Conservation (phyloP, 2,329 filamentous ascomycete species). For the Botrytis galanthina region DNA sequence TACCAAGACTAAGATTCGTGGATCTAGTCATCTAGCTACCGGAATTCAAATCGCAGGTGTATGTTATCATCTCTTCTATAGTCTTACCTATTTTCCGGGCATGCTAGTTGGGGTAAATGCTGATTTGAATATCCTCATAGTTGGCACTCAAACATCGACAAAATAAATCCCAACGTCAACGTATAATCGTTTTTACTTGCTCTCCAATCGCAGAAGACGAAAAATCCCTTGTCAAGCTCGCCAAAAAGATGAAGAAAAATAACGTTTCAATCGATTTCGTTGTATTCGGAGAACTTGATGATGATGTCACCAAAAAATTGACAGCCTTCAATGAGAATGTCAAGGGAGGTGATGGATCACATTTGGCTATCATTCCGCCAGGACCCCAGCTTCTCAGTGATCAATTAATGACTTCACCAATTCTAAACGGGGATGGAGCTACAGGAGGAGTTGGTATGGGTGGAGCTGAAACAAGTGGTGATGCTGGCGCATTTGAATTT, state of each 20-base stretch:
- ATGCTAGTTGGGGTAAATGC: neutral
- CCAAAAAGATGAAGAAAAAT: conserved; percentile 99
- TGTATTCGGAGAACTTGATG: conserved; percentile 89
- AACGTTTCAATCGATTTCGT: conserved; percentile 93
- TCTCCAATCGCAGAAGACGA: conserved; percentile 87
- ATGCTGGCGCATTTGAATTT: conserved; percentile 71
- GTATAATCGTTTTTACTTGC: conserved; percentile 96
- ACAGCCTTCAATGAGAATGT: conserved; percentile 91
- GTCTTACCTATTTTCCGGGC: neutral
- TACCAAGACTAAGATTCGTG: conserved; percentile 87
- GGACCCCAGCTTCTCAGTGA: conserved; percentile 91
- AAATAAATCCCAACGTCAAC: conserved; percentile 94
- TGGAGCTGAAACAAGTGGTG: conserved; percentile 51
- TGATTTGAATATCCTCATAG: conserved; percentile 47
- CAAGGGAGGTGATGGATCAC: conserved; percentile 85
- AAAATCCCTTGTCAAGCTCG: conserved; percentile 82
- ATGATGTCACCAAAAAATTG: conserved; percentile 88
- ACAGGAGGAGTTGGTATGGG: conserved; percentile 54
- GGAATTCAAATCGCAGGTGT: conserved; percentile 94
- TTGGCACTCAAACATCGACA: conserved; percentile 96
- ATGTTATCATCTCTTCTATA: conserved; percentile 43
- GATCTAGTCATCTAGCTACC: conserved; percentile 82
- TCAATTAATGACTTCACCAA: conserved; percentile 83
- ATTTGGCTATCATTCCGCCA: conserved; percentile 86
- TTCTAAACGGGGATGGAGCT: conserved; percentile 78